Base-by-base conservation (phyloP, 208 protist species). In the Wallacemonas collosoma region DNA sequence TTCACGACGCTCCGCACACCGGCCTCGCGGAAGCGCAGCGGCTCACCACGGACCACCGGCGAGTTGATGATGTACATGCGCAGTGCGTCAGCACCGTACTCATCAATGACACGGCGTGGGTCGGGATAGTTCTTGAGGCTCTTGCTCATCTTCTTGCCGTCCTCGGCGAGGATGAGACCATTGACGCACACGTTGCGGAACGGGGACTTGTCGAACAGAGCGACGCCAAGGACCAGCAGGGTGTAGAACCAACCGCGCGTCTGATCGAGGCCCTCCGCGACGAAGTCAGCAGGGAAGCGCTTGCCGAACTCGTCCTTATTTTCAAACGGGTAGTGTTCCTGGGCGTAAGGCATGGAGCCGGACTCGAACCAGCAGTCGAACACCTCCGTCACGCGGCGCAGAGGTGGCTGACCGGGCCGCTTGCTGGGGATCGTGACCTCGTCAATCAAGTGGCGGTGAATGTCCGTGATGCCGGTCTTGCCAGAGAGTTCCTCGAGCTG, bases 311-410 rank as follows among this genome's bases (percentile, higher is more conserved):
- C 60, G 45, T 99, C 98, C 76, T 98, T 89, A 85, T 99, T 99
- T 81, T 99, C 98, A 73, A 99, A 99, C 45, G 99, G 99, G 86
- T 99, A 99, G 88, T 99, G 99, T 62, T 86, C 72, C 91, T 99
- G 98, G 15, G 98, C 99, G 85, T 99, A 99, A 65, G 99, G 99
- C 99, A 99, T 99, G 7, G 96, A 98, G 55, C 93, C 95, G 41
- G 85, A 93, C 90, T 99, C 99, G 84, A 99, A 99, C 99, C 99
- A 99, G 95, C 99, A 99, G 90, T 99, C 99, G 81, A 99, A 99
- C 12, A 99, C 99, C 75, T 99, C 97, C 17, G 80, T 75, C 15
- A 99, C 93, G 71, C 98, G 95, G 43, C 83, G 79, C 43, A 99
- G 85, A 12, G 87, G 90, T 8, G 84, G 79, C 76, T 91, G 86